These are phyloP conservation scores for Penicillium flavigenum DNA, from an alignment of 495 filamentous ascomycete species.

Conservation along the genomic window DNA sequence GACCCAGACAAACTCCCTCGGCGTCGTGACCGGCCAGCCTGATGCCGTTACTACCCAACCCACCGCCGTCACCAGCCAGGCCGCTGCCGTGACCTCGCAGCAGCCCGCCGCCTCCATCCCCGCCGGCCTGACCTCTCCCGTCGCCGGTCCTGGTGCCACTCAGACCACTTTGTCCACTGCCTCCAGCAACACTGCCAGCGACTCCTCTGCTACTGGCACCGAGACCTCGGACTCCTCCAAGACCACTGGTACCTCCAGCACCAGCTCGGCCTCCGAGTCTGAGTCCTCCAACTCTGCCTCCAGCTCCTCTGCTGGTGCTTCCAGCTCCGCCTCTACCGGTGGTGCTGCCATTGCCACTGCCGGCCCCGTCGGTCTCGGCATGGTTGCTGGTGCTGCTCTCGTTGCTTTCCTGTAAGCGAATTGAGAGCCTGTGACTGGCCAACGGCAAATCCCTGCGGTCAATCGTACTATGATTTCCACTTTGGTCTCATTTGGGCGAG, in stretches of 20 bases:
- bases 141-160: conserved; percentile 25
- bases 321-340: conserved; percentile 32
- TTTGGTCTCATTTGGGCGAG: not conserved
- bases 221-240: not conserved
- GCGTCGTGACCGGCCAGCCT: conserved; percentile 56
- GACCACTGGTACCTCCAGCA: conserved; percentile 8
- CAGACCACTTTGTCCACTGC: conserved; percentile 8
- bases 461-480: conserved; percentile 4
- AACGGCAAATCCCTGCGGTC: not conserved
- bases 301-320: conserved; percentile 25
- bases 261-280: conserved; percentile 16
- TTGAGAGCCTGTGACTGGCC: not conserved
- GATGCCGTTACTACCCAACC: conserved; percentile 36
- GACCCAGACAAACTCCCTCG: conserved; percentile 53
- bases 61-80: conserved; percentile 41
- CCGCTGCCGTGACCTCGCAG: conserved; percentile 45
- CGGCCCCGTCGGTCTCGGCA: conserved; percentile 38
- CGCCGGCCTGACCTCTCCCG: conserved; percentile 41
- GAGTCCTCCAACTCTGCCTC: conserved; percentile 19
- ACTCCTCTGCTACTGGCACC: conserved; percentile 15
- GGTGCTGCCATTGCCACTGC: conserved; percentile 40
- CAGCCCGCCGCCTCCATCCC: conserved; percentile 47
- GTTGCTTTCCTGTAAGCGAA: conserved; percentile 48
- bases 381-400: conserved; percentile 47
- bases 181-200: conserved; percentile 18